A percentile compares a stretch with the other conserved stretches of the same genome.
Conservation (phyloP, 257 asterid species). For the Verbascum thapsus region DNA sequence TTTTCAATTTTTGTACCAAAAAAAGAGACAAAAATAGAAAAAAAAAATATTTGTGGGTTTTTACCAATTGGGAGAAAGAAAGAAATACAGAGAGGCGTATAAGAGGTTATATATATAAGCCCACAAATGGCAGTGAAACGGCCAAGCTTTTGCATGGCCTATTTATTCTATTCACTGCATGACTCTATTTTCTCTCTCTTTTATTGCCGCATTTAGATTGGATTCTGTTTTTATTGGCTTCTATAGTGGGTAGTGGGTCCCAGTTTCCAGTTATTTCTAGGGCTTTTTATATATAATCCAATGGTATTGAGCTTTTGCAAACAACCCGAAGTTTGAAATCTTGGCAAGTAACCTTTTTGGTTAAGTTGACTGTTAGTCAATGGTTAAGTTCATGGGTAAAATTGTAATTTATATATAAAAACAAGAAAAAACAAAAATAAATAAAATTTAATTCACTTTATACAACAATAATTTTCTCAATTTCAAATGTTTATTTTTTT, state of each 20-base stretch:
- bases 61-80: conserved; percentile 36
- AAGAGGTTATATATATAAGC: conserved; percentile 38
- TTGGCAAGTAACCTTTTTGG: no score
- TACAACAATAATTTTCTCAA: no score
- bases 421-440: no score
- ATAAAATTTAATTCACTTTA: no score
- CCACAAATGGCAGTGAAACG: conserved; percentile 82
- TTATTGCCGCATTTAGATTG: conserved; percentile 42
- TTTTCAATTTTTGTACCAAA: background rate
- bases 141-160: conserved; percentile 73
- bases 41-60: conserved; percentile 18
- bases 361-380: no score
- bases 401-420: no score
- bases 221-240: conserved; percentile 36
- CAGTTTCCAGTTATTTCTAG: conserved; percentile 47
- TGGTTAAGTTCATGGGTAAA: no score
- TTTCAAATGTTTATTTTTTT: no score
- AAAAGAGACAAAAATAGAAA: conserved; percentile 1
- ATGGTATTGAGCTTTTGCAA: no score
- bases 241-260: conserved; percentile 34
- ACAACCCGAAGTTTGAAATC: no score
- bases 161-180: conserved; percentile 46
- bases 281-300: no score
- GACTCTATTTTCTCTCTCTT: conserved; percentile 42
- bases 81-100: conserved; percentile 48